These are phyloP conservation scores for Diddensiella transvaalensis DNA, from an alignment of 805 yeast genomes.

Conservation along the genomic window DNA sequence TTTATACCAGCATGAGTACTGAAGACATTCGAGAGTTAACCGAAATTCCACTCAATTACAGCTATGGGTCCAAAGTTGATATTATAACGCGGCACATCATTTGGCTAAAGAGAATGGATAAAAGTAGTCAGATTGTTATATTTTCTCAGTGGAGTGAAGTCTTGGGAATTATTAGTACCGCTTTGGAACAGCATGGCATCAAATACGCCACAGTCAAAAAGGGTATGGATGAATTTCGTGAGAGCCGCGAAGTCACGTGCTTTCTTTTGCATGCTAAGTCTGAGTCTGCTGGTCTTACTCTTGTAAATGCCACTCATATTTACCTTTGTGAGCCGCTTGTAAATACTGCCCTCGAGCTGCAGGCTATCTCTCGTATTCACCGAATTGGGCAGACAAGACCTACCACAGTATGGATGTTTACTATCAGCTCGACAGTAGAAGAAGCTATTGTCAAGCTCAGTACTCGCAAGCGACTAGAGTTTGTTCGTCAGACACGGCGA, in stretches of 20 bases:
- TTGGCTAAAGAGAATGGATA: conserved; percentile 56
- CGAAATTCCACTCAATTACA: conserved; percentile 37
- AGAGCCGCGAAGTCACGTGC: conserved; percentile 65
- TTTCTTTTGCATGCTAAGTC: conserved; percentile 79
- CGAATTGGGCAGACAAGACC: conserved; percentile 81
- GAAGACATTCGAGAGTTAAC: conserved; percentile 36
- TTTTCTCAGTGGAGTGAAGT: conserved; percentile 89
- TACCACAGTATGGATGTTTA: conserved; percentile 92
- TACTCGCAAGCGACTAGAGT: conserved; percentile 52
- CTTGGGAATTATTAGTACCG: conserved; percentile 59
- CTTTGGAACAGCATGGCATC: conserved; percentile 59
- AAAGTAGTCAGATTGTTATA: conserved; percentile 71
- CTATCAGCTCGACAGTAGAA: conserved; percentile 79
- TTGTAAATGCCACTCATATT: conserved; percentile 89
- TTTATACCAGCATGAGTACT: conserved; percentile 28
- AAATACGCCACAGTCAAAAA: conserved; percentile 53
- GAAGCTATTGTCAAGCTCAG: conserved; percentile 75
- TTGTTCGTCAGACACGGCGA: conserved; percentile 9
- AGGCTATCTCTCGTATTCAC: conserved; percentile 88
- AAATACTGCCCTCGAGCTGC: conserved; percentile 80
- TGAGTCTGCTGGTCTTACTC: conserved; percentile 84
- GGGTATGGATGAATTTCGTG: conserved; percentile 55
- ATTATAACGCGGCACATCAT: conserved; percentile 69
- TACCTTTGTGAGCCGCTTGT: conserved; percentile 90
- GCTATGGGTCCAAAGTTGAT: conserved; percentile 85